Evolutionary conservation across 2,329 filamentous ascomycete genomes (phyloP).

Genomic region (Nothophaeocryptopus gaeumannii): DNA sequence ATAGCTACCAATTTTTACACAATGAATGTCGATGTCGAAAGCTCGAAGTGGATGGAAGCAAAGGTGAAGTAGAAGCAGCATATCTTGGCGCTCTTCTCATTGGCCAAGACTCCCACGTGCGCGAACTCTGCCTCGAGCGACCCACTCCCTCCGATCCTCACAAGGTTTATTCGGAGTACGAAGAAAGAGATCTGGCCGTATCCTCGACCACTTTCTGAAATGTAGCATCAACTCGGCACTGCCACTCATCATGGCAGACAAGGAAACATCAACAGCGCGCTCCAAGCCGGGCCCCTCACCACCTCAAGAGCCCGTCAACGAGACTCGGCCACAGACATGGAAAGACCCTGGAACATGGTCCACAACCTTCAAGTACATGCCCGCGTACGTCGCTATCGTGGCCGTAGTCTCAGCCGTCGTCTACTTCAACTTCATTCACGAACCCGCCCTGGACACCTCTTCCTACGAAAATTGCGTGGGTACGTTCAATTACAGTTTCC

Average conservation of each 20-base stretch:
- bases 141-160: background rate
- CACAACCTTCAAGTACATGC: conserved; percentile 17
- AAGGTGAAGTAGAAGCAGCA: no score
- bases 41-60: no score
- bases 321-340: conserved; percentile 18
- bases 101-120: conserved; percentile 3
- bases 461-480: conserved; percentile 23
- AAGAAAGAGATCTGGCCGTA: background rate
- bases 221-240: background rate
- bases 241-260: background rate
- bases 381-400: conserved; percentile 14
- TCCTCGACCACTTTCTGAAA: background rate
- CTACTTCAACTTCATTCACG: conserved; percentile 17
- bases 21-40: no score
- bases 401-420: conserved; percentile 20
- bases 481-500: conserved; percentile 30
- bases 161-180: background rate
- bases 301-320: no score
- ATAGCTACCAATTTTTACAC: no score
- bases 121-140: background rate
- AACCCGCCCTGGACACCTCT: conserved; percentile 18
- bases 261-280: background rate
- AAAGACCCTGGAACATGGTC: conserved; percentile 25
- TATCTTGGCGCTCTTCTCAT: background rate
- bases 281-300: background rate